These are phyloP conservation scores for Berberis vulgaris DNA, from an alignment of 164 flowering plant genomes.

Conservation along the genomic window DNA sequence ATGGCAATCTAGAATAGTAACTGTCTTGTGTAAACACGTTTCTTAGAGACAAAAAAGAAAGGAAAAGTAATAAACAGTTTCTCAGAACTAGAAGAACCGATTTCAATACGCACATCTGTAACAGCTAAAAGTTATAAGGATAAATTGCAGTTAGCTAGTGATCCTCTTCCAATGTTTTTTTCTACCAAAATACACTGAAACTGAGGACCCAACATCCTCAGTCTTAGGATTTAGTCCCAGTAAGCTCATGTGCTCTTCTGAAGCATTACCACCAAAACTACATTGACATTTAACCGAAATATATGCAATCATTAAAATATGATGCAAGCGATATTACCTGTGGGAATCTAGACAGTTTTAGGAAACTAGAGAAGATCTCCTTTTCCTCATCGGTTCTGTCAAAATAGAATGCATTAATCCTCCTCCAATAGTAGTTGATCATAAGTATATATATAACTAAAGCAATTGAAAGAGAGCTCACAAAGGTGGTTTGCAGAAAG, in stretches of 20 bases:
- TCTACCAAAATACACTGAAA: too few species aligned
- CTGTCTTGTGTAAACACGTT: too few species aligned
- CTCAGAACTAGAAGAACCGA: too few species aligned
- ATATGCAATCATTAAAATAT: background rate
- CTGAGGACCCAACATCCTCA: too few species aligned
- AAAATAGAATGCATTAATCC: conserved; percentile 8
- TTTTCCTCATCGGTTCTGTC: conserved; percentile 60
- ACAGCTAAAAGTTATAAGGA: too few species aligned
- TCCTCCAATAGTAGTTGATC: background rate
- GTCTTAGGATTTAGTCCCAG: too few species aligned
- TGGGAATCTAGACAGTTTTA: conserved; percentile 68
- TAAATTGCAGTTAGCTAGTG: too few species aligned
- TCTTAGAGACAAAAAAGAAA: too few species aligned
- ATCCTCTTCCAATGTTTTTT: too few species aligned
- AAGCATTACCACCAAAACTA: background rate
- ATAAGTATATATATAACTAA: background rate
- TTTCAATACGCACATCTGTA: too few species aligned
- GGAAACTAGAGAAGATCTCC: conserved; percentile 40
- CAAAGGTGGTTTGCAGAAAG: conserved; percentile 86
- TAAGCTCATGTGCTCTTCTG: background rate
- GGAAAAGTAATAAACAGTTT: too few species aligned
- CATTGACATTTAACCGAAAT: background rate
- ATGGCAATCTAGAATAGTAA: too few species aligned
- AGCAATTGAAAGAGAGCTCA: conserved; percentile 18
- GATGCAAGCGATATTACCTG: conserved; percentile 36